phyloP scores from a whole-genome alignment of 2,329 filamentous ascomycete genomes.

The Monosporascus sp. region DNA sequence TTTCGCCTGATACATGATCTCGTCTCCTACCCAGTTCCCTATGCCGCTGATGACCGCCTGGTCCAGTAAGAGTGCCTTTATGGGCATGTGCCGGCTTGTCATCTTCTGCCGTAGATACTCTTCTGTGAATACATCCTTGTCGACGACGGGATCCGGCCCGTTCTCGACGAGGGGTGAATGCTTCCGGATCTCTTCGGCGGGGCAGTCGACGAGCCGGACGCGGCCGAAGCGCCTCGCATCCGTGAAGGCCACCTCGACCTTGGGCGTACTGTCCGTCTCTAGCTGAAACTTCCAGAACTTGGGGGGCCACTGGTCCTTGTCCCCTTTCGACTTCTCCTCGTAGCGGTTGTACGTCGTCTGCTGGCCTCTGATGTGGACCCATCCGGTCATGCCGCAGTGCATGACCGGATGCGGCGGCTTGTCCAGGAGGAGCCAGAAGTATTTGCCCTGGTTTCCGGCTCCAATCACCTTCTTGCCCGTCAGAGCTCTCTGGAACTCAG shows the following conservation, averaged over 20 bases:
- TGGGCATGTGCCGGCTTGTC: constrained; percentile 70
- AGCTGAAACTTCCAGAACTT: constrained; percentile 84
- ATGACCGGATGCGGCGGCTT: constrained; percentile 81
- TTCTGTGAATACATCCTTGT: constrained; percentile 70
- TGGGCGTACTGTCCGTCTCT: constrained; percentile 51
- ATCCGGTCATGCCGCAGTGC: constrained; percentile 80
- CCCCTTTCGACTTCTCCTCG: constrained; percentile 65
- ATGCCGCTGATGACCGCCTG: constrained; percentile 87
- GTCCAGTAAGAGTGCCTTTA: constrained; percentile 85
- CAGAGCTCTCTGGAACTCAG: constrained; percentile 68
- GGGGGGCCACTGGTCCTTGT: constrained; percentile 74
- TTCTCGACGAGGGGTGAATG: constrained; percentile 81
- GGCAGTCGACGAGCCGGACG: constrained; percentile 76
- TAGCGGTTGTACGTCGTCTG: constrained; percentile 75
- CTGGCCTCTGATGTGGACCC: constrained; percentile 81
- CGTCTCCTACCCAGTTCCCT: constrained; percentile 96
- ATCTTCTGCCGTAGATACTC: constrained; percentile 70
- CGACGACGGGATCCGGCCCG: constrained; percentile 85
- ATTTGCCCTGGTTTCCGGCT: constrained; percentile 88
- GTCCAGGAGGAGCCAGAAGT: constrained; percentile 80
- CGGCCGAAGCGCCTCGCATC: constrained; percentile 76
- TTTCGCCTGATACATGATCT: constrained; percentile 82
- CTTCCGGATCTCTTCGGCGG: constrained; percentile 68
- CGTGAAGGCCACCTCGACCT: constrained; percentile 69
- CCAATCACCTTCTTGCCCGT: constrained; percentile 65